These are phyloP conservation scores for Friedmanniomyces simplex DNA, from an alignment of 495 filamentous ascomycete species.

Conservation along the genomic window DNA sequence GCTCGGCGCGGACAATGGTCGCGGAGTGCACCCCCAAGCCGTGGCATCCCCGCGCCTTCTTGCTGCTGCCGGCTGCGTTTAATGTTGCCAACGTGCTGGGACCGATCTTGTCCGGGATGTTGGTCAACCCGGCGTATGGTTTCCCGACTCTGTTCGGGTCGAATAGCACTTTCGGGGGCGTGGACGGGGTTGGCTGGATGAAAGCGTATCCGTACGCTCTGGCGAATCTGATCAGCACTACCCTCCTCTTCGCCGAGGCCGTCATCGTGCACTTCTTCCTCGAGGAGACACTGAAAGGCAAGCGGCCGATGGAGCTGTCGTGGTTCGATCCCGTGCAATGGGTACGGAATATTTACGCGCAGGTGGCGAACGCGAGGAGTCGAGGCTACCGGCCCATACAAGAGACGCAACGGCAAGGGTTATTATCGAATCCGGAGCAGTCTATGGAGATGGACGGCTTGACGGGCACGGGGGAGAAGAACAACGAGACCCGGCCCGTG, in stretches of 20 bases:
- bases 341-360: neutral
- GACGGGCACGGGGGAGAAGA: conserved; percentile 8
- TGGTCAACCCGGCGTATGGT: conserved; percentile 20
- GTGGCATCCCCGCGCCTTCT: conserved; percentile 27
- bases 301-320: conserved; percentile 13
- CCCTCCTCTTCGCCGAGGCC: conserved; percentile 22
- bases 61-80: conserved; percentile 28
- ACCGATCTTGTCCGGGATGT: conserved; percentile 26
- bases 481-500: conserved; percentile 2
- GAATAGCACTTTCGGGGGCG: conserved; percentile 22
- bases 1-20: conserved; percentile 27
- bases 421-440: conserved; percentile 8
- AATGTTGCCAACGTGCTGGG: conserved; percentile 29
- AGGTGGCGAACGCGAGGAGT: conserved; percentile 2
- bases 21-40: conserved; percentile 24
- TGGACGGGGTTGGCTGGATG: conserved; percentile 27
- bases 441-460: conserved; percentile 17
- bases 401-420: conserved; percentile 22
- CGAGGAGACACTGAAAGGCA: conserved; percentile 23
- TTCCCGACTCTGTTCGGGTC: conserved; percentile 21
- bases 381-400: conserved; percentile 12
- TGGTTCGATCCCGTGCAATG: conserved; percentile 8
- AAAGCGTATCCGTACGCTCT: conserved; percentile 24
- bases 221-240: conserved; percentile 23
- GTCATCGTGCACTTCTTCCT: conserved; percentile 21